Evolutionary conservation across 495 filamentous ascomycete species (phyloP).

Genomic region (Xylaria sp.): DNA sequence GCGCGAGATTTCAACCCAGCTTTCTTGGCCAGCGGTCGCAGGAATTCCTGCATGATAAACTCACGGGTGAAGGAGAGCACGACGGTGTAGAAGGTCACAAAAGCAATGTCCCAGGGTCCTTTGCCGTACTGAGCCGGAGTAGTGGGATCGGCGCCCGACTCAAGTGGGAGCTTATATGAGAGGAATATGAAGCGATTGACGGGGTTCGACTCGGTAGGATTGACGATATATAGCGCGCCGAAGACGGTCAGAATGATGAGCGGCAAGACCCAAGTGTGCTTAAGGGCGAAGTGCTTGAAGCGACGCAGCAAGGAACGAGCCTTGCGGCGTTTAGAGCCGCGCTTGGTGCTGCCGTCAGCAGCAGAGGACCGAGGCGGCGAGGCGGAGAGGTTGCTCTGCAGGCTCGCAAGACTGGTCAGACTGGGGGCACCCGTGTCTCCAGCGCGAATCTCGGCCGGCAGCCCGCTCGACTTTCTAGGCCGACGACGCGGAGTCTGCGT

Average conservation of each 20-base stretch:
- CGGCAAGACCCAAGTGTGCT: conserved; percentile 83
- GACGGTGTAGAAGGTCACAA: conserved; percentile 89
- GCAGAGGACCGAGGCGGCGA: conserved; percentile 22
- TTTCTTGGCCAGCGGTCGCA: conserved; percentile 77
- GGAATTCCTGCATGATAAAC: conserved; percentile 92
- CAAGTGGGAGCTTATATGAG: conserved; percentile 76
- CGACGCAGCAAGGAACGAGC: conserved; percentile 68
- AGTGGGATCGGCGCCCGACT: conserved; percentile 53
- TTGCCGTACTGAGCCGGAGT: conserved; percentile 85
- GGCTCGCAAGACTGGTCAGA: conserved; percentile 50
- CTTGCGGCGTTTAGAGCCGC: conserved; percentile 62
- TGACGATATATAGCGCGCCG: conserved; percentile 72
- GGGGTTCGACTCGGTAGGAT: conserved; percentile 83
- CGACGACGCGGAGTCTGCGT: conserved; percentile 49
- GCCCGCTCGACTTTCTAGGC: conserved; percentile 57
- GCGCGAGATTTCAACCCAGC: conserved; percentile 73
- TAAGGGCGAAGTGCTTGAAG: conserved; percentile 69
- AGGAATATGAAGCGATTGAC: conserved; percentile 90
- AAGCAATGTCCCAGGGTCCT: conserved; percentile 92
- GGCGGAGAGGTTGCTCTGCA: conserved; percentile 31
- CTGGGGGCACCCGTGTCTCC: conserved; percentile 58
- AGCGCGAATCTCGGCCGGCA: conserved; percentile 50
- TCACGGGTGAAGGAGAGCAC: conserved; percentile 93
- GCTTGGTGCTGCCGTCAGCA: conserved; percentile 41
- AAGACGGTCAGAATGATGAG: conserved; percentile 71